These are phyloP conservation scores for Phanerochaete carnosa DNA, from an alignment of 768 basidiomycete genomes.

Conservation along the genomic window DNA sequence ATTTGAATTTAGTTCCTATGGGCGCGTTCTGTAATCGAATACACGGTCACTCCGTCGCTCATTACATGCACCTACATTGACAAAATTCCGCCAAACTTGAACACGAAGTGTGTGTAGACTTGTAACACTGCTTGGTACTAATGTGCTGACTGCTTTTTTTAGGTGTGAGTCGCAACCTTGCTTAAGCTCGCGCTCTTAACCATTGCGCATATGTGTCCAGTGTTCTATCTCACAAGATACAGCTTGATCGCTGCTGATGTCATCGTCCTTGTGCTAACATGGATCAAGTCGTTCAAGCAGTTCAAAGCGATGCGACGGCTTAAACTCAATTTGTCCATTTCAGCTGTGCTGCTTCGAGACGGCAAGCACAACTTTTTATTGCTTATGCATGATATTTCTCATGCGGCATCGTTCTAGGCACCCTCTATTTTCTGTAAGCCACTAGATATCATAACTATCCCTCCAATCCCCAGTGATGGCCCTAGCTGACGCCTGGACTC, in stretches of 20 bases:
- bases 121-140: neutral
- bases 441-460: neutral
- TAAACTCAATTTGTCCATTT: neutral
- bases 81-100: no score
- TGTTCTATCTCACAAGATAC: neutral
- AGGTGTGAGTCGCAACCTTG: no score
- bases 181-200: no score
- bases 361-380: neutral
- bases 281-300: neutral
- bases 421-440: neutral
- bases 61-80: no score
- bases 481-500: no score
- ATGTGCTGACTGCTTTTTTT: no score
- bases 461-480: neutral
- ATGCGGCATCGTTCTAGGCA: neutral
- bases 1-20: neutral
- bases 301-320: neutral
- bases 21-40: neutral
- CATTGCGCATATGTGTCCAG: neutral
- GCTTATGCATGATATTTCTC: neutral
- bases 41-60: neutral
- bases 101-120: no score
- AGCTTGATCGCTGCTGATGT: neutral
- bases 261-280: neutral
- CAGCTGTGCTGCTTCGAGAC: neutral